A percentile compares a stretch with the other conserved stretches of the same genome.
phyloP scores from a whole-genome alignment of 2,329 filamentous ascomycete species.

The Emericellopsis atlantica region DNA sequence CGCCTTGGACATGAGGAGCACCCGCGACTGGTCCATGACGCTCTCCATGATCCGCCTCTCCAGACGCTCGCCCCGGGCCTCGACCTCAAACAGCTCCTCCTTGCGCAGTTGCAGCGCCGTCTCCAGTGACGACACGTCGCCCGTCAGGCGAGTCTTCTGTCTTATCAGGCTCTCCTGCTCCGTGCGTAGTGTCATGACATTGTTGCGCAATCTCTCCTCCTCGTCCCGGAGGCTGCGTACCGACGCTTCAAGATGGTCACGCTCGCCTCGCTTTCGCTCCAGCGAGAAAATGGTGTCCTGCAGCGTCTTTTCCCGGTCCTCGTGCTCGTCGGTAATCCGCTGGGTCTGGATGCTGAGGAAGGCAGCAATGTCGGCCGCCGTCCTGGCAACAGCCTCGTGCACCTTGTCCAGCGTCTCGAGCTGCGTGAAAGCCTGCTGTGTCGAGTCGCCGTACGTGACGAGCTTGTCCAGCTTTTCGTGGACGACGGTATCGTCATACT shows the following conservation, averaged over 20 bases:
- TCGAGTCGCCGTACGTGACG: conserved; percentile 50
- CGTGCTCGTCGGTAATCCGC: conserved; percentile 63
- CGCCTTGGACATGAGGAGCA: conserved; percentile 67
- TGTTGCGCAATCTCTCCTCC: conserved; percentile 38
- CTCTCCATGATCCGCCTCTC: conserved; percentile 91
- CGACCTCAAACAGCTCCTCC: conserved; percentile 87
- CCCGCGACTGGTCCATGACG: conserved; percentile 89
- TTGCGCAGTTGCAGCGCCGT: conserved; percentile 80
- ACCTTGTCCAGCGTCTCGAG: conserved; percentile 80
- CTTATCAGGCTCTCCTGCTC: conserved; percentile 66
- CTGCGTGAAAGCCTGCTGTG: conserved; percentile 59
- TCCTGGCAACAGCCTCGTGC: conserved; percentile 73
- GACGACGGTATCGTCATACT: conserved; percentile 39
- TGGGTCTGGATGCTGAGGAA: conserved; percentile 70
- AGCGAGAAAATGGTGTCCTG: conserved; percentile 72
- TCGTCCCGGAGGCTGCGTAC: conserved; percentile 38
- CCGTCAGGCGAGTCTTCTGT: conserved; percentile 68
- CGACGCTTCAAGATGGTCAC: conserved; percentile 46
- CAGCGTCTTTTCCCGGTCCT: conserved; percentile 65
- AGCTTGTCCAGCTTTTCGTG: conserved; percentile 30
- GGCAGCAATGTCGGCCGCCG: conserved; percentile 69
- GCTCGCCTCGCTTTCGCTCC: conserved; percentile 59
- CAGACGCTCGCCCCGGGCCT: conserved; percentile 72
- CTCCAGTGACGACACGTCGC: conserved; percentile 82
- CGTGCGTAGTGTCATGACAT: conserved; percentile 43